Conservation (phyloP, 345 rosid species). For the Eucalyptus sp. region DNA sequence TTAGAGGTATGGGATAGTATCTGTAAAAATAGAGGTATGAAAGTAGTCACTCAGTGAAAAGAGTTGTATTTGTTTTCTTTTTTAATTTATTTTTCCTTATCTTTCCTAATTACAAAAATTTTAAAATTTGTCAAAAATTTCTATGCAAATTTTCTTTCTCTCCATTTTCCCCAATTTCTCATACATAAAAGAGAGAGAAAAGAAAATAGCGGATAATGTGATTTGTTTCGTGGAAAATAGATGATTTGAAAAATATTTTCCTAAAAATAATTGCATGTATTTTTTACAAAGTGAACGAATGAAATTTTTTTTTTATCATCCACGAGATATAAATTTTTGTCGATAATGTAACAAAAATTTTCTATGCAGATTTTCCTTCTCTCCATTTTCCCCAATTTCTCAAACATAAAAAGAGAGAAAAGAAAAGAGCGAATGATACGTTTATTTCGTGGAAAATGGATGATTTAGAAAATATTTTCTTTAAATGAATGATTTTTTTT, state of each 20-base stretch:
- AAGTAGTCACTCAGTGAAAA: neutral
- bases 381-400: neutral
- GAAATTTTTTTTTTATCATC: no score
- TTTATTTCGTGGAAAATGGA: no score
- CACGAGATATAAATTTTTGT: no score
- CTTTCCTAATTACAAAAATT: neutral
- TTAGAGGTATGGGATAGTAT: neutral
- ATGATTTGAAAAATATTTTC: no score
- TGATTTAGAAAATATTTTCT: no score
- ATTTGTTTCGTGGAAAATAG: neutral
- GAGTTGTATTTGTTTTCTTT: neutral
- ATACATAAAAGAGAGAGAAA: neutral
- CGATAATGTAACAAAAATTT: neutral
- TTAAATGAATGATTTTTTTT: no score
- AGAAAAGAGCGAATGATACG: neutral
- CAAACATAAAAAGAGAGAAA: neutral
- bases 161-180: neutral
- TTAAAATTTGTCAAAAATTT: neutral
- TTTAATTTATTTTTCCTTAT: neutral
- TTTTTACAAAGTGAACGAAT: no score
- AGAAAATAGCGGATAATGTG: neutral
- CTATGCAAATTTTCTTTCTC: neutral
- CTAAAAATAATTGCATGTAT: no score
- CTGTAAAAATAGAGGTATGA: neutral
- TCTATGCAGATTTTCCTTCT: neutral